A percentile compares a stretch with the other conserved stretches of the same genome.
Conservation (phyloP, 1,284 basidiomycete species). For the Ganoderma sinense region DNA sequence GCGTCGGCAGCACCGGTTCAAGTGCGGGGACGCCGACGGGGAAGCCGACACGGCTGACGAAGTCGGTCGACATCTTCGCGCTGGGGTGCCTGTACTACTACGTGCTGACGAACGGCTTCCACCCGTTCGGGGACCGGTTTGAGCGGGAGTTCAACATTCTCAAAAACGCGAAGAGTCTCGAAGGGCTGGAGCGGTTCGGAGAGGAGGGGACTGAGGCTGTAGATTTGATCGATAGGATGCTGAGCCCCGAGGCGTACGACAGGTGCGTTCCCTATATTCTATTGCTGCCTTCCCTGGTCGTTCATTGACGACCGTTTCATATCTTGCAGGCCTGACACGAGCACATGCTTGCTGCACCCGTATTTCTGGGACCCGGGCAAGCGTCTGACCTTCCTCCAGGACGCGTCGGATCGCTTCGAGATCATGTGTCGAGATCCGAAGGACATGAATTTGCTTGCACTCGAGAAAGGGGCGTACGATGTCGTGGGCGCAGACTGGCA, state of each 20-base stretch:
- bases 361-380: conserved; percentile 96
- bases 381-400: conserved; percentile 92
- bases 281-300: neutral
- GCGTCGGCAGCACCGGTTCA: conserved; percentile 45
- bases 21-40: conserved; percentile 47
- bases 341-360: conserved; percentile 88
- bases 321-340: conserved; percentile 83
- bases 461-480: conserved; percentile 74
- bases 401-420: conserved; percentile 97
- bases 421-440: conserved; percentile 95
- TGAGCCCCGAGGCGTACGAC: conserved; percentile 75
- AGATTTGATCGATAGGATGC: conserved; percentile 80
- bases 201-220: conserved; percentile 91
- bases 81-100: conserved; percentile 95
- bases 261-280: conserved; percentile 56
- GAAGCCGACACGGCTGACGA: conserved; percentile 79
- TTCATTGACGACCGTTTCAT: neutral
- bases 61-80: conserved; percentile 94
- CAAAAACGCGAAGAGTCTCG: conserved; percentile 77
- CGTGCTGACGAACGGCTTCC: conserved; percentile 85
- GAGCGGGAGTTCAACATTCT: conserved; percentile 93
- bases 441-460: conserved; percentile 75
- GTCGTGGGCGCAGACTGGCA: conserved; percentile 94
- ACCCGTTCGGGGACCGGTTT: conserved; percentile 92
- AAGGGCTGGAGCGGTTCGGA: conserved; percentile 80